Conservation (phyloP, 306 rosid species). For the Lathyrus tuberosus region DNA sequence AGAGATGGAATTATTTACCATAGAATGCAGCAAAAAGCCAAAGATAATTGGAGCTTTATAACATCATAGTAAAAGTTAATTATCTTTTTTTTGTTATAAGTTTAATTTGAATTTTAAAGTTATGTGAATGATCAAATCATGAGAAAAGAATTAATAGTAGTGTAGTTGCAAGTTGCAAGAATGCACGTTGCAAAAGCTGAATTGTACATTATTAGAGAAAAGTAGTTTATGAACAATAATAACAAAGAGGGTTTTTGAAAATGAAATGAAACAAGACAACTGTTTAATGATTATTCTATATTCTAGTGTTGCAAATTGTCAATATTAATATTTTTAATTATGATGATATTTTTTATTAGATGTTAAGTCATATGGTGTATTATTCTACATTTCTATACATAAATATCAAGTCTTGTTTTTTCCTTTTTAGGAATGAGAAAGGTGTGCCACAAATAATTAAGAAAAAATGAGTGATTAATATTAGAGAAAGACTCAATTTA, state of each 20-base stretch:
- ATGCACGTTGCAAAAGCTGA: conserved; percentile 28
- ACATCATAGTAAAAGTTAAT: conserved; percentile 18
- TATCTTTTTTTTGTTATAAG: not conserved
- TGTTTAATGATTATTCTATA: conserved; percentile 34
- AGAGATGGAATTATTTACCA: conserved; percentile 66
- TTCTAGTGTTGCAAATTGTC: not conserved
- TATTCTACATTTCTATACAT: not conserved
- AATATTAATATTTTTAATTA: not conserved
- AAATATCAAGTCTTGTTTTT: not conserved
- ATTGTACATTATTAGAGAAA: conserved; percentile 56
- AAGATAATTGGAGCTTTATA: conserved; percentile 92
- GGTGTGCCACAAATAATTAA: not conserved
- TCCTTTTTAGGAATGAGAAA: conserved; percentile 1
- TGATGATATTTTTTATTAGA: not conserved
- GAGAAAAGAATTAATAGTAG: conserved; percentile 22
- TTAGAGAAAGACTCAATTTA: not conserved
- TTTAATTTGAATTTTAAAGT: conserved; percentile 34
- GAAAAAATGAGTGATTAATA: not conserved
- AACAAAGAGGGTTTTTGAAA: not conserved
- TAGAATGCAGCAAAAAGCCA: conserved; percentile 78
- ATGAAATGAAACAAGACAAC: conserved; percentile 17
- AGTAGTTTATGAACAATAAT: conserved; percentile 28
- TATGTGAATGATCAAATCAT: conserved; percentile 33
- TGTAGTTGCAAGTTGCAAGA: conserved; percentile 50
- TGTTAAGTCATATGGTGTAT: conserved; percentile 9